These are phyloP conservation scores for Panaeolus cyanescens DNA, from an alignment of 768 basidiomycete species.

Conservation along the genomic window DNA sequence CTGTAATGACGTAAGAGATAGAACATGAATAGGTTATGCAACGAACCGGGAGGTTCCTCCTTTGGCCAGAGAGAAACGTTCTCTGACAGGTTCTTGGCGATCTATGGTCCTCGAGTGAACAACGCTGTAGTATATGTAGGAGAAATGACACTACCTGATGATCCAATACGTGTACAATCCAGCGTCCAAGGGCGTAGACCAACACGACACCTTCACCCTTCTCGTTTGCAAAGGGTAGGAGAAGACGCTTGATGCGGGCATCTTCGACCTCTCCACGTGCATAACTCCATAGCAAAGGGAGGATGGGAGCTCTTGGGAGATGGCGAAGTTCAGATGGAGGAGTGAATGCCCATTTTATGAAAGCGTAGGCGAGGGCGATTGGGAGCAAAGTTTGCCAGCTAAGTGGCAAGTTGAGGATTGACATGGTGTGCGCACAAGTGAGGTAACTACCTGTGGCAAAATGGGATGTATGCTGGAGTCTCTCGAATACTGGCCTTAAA, in stretches of 20 bases:
- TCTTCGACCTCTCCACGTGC: conserved; percentile 39
- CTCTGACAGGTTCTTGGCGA: conserved; percentile 24
- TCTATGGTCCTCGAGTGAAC: conserved; percentile 14
- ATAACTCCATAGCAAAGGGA: conserved; percentile 34
- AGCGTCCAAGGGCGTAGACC: conserved; percentile 40
- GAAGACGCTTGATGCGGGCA: conserved; percentile 30
- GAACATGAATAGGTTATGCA: no score
- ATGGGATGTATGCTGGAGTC: no score
- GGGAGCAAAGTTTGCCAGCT: no score
- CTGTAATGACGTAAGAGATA: no score
- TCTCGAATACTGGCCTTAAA: no score
- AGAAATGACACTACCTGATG: conserved; percentile 28
- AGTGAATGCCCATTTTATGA: no score
- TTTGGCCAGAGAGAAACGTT: conserved; percentile 26
- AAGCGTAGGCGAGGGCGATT: no score
- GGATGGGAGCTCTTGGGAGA: conserved; percentile 34
- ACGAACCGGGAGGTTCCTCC: conserved; percentile 30
- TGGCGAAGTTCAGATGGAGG: conserved; percentile 33
- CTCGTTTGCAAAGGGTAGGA: conserved; percentile 38
- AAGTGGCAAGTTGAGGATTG: no score
- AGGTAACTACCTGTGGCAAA: no score
- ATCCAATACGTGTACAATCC: conserved; percentile 43
- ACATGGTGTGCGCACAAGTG: no score
- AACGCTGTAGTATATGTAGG: not conserved
- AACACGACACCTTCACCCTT: conserved; percentile 35